Evolutionary conservation across 495 filamentous ascomycete genomes (phyloP), one percentile per base, ranked within the genome.

Genomic region (Penicillium canariense): DNA sequence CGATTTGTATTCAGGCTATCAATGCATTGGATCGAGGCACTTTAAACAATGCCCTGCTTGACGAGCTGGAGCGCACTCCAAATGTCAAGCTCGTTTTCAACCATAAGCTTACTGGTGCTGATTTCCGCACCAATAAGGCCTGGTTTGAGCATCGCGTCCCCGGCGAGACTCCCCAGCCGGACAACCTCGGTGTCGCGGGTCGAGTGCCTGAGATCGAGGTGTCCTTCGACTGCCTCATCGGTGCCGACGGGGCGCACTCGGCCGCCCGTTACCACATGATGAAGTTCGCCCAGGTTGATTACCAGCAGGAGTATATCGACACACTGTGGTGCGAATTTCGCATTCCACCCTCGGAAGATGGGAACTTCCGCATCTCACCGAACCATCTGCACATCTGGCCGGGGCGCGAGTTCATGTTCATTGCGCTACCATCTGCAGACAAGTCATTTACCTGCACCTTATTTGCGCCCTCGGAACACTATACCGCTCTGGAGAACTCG

Each of bases 301-400:
- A 96, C 63, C 81, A 92, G 53, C 94, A 99, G 67, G 84, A 91
- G 63, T 99, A 99, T 66, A 91, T 99, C 70, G 91, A 96, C 68
- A 93, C 93, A 0, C 73, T 97, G 8, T 99, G 94, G 94, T 96
- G 94, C 73, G 95, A 99, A 60, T 96, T 97, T 67, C 85, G 84
- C 36, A 93, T 99, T 54, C 75, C 81, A 2, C 80, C 88, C 0
- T 72, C 77, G 0, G 65, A 77, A 12, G 56, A 71, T 18, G 73
- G 77, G 10, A 78, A 80, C 25, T 99, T 92, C 67, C 75, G 75
- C 27, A 89, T 97, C 50, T 90, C 88, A 0, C 89, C 90, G 14
- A 88, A 96, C 66, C 90, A 97, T 62, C 80, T 99, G 2, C 94
- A 99, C 68, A 99, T 99, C 71, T 99, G 94, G 94, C 94, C 94